Base-by-base conservation (phyloP, 371 early-diverging fungal species). In the Lichtheimia ramosa region DNA sequence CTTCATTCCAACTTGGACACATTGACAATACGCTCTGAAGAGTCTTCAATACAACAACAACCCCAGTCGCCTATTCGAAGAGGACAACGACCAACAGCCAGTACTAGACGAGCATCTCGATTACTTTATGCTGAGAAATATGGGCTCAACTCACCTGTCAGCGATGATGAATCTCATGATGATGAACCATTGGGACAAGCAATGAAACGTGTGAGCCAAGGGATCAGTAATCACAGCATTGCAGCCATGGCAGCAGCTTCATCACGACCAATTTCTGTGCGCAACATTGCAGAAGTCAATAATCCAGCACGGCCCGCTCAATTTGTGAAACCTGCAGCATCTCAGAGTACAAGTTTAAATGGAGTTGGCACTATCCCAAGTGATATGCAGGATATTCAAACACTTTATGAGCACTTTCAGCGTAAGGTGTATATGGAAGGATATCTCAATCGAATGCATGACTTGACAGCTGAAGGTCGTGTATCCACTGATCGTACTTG, bases 371-470 rank as follows among this genome's bases (percentile, higher is more conserved):
- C 49, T 8, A 34, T 49, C 0, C 59, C 59, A 2, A 6, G 15
- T 3, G 59, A 59, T 39, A 55, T 56, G 54, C 67, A 63, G 20
- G 52, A 69, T 8, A 63, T 73, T 4, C 71, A 79, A 34, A 51
- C 55, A 6, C 62, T 79, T 15, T 80, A 84, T 55, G 83, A 83
- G 39, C 55, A 71, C n/a, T 90, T 82, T 63, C 65, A 78, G 14
- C 69, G 75, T 5, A 91, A 91, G 70, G 71, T 82, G 6, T 91
- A 91, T 61, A 75, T 85, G 56, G 75, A 83, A 56, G 92, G 90
- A 1, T 83, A 85, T 55, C 68, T 91, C 5, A 59, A 72, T 49
- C 90, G 87, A 57, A 73, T 82, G 71, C 83, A 88, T 54, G 85
- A 82, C 43, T 63, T 75, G 16, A 68, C 72, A 1, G 74, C 79